Evolutionary conservation across 306 rosid species (phyloP).

Genomic region (Coriaria nepalensis): DNA sequence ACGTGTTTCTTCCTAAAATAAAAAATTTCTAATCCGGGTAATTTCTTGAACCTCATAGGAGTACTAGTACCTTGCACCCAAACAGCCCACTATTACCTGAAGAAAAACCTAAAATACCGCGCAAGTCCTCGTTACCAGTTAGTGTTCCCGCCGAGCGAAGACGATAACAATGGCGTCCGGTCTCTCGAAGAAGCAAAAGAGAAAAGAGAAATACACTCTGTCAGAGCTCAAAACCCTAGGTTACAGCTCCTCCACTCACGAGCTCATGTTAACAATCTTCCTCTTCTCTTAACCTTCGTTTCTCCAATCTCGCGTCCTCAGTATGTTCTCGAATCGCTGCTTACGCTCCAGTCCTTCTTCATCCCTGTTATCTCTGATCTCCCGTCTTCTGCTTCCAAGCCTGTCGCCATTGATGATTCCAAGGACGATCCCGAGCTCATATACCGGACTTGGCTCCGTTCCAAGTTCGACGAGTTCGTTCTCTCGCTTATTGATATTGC

Average conservation of each 20-base stretch:
- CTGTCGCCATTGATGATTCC: constrained; percentile 7
- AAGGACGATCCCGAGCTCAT: constrained; percentile 46
- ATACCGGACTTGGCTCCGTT: constrained; percentile 65
- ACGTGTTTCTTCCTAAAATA: too few relatives aligned
- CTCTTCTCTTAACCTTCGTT: constrained; percentile 48
- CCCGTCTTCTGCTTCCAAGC: constrained; percentile 30
- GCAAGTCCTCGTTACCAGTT: too few relatives aligned
- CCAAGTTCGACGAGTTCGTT: constrained; percentile 67
- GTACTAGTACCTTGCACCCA: too few relatives aligned
- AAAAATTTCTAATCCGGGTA: too few relatives aligned
- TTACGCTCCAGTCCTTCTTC: constrained; percentile 76
- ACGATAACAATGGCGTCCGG: constrained; percentile 25
- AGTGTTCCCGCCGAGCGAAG: too few relatives aligned
- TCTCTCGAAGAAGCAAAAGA: constrained; percentile 28
- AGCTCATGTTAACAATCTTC: constrained; percentile 73
- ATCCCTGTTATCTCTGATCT: constrained; percentile 46
- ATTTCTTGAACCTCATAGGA: too few relatives aligned
- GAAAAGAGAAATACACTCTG: constrained; percentile 22
- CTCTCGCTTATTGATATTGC: constrained; percentile 38
- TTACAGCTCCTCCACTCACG: constrained; percentile 59
- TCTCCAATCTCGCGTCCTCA: constrained; percentile 67
- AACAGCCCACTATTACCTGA: too few relatives aligned
- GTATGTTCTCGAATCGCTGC: constrained; percentile 54
- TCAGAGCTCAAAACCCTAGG: constrained; percentile 71
- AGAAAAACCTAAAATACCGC: too few relatives aligned